A percentile compares a stretch with the other conserved stretches of the same genome.
These are phyloP conservation scores for Plenodomus tracheiphilus DNA, from an alignment of 2,329 filamentous ascomycete species.

Conservation along the genomic window DNA sequence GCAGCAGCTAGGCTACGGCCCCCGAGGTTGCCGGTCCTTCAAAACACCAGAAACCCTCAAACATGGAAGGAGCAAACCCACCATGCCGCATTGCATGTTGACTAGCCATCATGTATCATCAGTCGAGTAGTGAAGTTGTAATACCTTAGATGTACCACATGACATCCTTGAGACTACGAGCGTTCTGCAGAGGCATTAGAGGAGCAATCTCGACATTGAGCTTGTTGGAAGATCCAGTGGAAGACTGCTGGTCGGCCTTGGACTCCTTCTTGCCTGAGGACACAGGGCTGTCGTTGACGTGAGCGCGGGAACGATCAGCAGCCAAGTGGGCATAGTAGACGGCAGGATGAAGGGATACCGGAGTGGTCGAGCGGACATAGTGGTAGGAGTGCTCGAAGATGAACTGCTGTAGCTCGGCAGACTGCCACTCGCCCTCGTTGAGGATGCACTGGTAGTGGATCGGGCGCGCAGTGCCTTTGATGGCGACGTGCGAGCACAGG, in stretches of 20 bases:
- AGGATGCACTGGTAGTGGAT: constrained; percentile 89
- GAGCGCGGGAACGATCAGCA: constrained; percentile 74
- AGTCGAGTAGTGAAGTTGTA: background rate
- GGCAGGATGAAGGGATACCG: constrained; percentile 83
- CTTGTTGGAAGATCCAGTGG: constrained; percentile 34
- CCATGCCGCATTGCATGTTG: background rate
- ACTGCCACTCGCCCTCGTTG: constrained; percentile 72
- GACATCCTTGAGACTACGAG: constrained; percentile 43
- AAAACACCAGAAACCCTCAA: too few relatives aligned
- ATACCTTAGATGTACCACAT: constrained; percentile 56
- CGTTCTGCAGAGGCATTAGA: constrained; percentile 47
- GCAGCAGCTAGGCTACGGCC: too few relatives aligned
- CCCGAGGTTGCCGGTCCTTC: too few relatives aligned
- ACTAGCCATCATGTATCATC: background rate
- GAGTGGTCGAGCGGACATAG: constrained; percentile 88
- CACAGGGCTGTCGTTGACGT: constrained; percentile 59
- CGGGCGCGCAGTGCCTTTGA: constrained; percentile 91
- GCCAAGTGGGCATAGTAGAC: constrained; percentile 97
- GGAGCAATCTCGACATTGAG: constrained; percentile 40
- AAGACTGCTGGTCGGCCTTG: constrained; percentile 30
- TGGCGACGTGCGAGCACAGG: constrained; percentile 71
- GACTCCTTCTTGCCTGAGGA: constrained; percentile 46
- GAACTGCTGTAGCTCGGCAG: constrained; percentile 78
- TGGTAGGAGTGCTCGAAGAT: constrained; percentile 96
- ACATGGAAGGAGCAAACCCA: background rate